These are phyloP conservation scores for Rosellinia necatrix DNA, from an alignment of 2,329 filamentous ascomycete genomes.

Conservation along the genomic window DNA sequence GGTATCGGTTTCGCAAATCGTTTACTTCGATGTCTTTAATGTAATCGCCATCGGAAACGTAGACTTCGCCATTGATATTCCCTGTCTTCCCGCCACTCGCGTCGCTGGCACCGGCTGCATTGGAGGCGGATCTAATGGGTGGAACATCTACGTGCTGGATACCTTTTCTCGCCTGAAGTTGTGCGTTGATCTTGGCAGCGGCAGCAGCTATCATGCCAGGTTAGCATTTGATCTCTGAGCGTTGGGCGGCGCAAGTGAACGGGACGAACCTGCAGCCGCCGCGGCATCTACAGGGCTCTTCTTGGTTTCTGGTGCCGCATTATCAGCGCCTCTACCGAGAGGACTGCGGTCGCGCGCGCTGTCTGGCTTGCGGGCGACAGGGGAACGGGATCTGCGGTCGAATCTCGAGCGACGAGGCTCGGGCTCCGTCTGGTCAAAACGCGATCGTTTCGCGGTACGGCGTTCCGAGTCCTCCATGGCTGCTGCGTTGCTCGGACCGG, in stretches of 20 bases:
- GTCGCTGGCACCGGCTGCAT: slow-evolving; percentile 46
- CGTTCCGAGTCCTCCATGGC: slow-evolving; percentile 79
- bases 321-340: slow-evolving; percentile 52
- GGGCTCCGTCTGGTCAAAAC: slow-evolving; percentile 90
- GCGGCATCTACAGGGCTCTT: slow-evolving; percentile 68
- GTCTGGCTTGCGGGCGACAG: slow-evolving; percentile 69
- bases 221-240: slow-evolving; percentile 31
- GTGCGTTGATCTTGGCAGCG: slow-evolving; percentile 84
- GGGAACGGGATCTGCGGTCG: slow-evolving; percentile 89
- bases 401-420: slow-evolving; percentile 82
- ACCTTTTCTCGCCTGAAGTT: slow-evolving; percentile 83
- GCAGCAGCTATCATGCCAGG: slow-evolving; percentile 68
- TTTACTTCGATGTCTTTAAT: slow-evolving; percentile 99
- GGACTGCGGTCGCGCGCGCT: slow-evolving; percentile 81
- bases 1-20: slow-evolving; percentile 93
- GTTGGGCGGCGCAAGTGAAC: slow-evolving; percentile 1
- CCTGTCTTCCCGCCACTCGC: slow-evolving; percentile 44
- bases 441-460: slow-evolving; percentile 77
- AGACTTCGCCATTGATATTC: slow-evolving; percentile 83
- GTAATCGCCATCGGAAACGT: slow-evolving; percentile 94
- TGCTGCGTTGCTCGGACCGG: background rate
- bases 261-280: slow-evolving; percentile 72
- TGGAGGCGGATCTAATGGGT: slow-evolving; percentile 68
- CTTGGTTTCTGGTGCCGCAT: slow-evolving; percentile 44
- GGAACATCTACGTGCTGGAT: slow-evolving; percentile 90